These are phyloP conservation scores for Fraxinus cuspidata DNA, from an alignment of 257 asterid genomes.

Conservation along the genomic window DNA sequence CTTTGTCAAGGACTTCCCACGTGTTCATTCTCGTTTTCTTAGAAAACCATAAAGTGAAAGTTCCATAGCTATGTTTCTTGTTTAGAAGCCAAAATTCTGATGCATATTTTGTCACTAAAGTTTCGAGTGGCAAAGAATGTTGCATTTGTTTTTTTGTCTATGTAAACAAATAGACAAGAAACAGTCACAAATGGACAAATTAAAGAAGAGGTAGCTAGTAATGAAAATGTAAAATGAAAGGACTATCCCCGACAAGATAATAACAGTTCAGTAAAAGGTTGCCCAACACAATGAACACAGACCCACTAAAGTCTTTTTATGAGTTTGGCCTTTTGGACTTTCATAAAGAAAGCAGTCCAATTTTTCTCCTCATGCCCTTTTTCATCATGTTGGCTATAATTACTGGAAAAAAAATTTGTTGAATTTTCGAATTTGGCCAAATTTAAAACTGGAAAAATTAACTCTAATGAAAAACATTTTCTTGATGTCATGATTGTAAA, in stretches of 20 bases:
- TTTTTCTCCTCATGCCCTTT: constrained; percentile 28
- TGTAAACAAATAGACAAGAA: constrained; percentile 29
- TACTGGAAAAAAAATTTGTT: constrained; percentile 19
- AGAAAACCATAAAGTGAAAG: constrained; percentile 33
- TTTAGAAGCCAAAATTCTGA: constrained; percentile 28
- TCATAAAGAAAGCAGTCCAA: constrained; percentile 26
- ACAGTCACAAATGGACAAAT: constrained; percentile 47
- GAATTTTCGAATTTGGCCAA: background rate
- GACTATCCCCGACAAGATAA: constrained; percentile 59
- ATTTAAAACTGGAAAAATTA: constrained; percentile 18
- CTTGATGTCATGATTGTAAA: constrained; percentile 30
- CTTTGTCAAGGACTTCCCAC: background rate
- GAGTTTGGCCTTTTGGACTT: constrained; percentile 32
- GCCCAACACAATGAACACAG: constrained; percentile 52
- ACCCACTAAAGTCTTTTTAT: constrained; percentile 52
- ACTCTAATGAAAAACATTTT: constrained; percentile 33
- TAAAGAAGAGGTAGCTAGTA: constrained; percentile 46
- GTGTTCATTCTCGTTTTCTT: background rate
- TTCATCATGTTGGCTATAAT: constrained; percentile 28
- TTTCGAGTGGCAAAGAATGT: background rate
- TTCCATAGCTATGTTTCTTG: constrained; percentile 16
- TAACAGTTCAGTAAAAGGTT: constrained; percentile 53
- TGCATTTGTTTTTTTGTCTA: constrained; percentile 33
- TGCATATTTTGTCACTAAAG: constrained; percentile 22
- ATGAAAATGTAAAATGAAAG: constrained; percentile 59